Evolutionary conservation across 1,139 yeast genomes (phyloP).

Genomic region (Taiozyma sp.): DNA sequence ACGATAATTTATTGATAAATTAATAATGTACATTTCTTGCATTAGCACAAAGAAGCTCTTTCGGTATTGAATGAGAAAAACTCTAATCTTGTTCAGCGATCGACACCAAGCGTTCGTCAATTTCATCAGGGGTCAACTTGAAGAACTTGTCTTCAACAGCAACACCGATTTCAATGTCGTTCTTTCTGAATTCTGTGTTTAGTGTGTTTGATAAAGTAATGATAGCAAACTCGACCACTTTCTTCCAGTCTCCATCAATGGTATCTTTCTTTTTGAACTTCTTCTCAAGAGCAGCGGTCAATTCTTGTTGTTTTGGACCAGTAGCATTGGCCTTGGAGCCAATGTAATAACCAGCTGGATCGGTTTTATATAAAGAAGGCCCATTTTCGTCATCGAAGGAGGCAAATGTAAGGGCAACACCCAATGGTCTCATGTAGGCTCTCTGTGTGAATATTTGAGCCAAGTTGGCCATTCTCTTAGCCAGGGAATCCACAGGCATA

Average conservation of each 20-base stretch:
- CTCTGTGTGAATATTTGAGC: constrained; percentile 95
- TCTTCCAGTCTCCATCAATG: constrained; percentile 83
- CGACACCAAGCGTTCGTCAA: constrained; percentile 88
- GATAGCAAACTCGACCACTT: constrained; percentile 86
- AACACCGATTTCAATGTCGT: constrained; percentile 90
- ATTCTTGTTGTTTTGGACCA: constrained; percentile 97
- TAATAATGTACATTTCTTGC: neutral
- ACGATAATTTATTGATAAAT: neutral
- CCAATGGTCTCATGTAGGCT: constrained; percentile 98
- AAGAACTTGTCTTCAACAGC: constrained; percentile 73
- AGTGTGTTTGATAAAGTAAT: constrained; percentile 79
- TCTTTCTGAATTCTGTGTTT: constrained; percentile 90
- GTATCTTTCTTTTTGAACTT: constrained; percentile 73
- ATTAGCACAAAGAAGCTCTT: neutral
- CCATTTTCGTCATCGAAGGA: constrained; percentile 87
- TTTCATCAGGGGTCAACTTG: constrained; percentile 74
- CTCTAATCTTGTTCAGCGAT: constrained; percentile 91
- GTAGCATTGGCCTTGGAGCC: constrained; percentile 93
- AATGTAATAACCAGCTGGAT: constrained; percentile 95
- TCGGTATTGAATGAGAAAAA: neutral
- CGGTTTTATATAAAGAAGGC: constrained; percentile 89
- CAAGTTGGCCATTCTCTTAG: constrained; percentile 92
- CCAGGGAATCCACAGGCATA: constrained; percentile 92
- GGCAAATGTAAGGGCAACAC: constrained; percentile 86
- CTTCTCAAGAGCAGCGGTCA: constrained; percentile 86